Conservation (phyloP, 1,139 yeast genomes). For the Suhomyces ambrosiae region DNA sequence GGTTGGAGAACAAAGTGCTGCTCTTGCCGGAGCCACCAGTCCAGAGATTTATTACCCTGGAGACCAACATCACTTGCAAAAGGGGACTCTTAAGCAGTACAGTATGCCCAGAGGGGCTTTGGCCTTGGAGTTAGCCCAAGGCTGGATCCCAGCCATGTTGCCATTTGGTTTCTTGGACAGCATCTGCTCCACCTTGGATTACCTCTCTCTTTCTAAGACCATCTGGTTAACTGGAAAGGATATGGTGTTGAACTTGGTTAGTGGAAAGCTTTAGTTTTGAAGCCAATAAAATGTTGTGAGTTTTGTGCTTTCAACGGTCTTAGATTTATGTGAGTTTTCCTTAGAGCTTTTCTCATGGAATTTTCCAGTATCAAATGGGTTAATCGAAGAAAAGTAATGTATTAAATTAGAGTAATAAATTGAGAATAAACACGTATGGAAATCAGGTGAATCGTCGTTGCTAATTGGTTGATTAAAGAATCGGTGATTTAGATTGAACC, state of each 20-base stretch:
- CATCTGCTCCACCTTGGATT: constrained; percentile 77
- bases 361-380: too few species aligned
- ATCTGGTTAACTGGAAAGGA: constrained; percentile 72
- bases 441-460: too few species aligned
- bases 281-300: background rate
- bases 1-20: constrained; percentile 76
- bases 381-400: too few species aligned
- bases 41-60: constrained; percentile 79
- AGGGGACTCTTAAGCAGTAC: constrained; percentile 82
- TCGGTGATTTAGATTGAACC: too few species aligned
- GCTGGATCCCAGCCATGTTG: constrained; percentile 97
- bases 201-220: constrained; percentile 67
- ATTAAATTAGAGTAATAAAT: too few species aligned
- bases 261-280: constrained; percentile 61
- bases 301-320: too few species aligned
- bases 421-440: too few species aligned
- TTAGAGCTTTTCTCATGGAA: too few species aligned
- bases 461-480: too few species aligned
- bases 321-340: background rate
- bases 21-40: constrained; percentile 57
- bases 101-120: constrained; percentile 77
- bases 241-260: constrained; percentile 67
- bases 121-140: constrained; percentile 96
- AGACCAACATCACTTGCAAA: constrained; percentile 73
- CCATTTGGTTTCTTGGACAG: constrained; percentile 92